Conservation (phyloP, 805 yeast genomes). For the Myxozyma kluyveri region DNA sequence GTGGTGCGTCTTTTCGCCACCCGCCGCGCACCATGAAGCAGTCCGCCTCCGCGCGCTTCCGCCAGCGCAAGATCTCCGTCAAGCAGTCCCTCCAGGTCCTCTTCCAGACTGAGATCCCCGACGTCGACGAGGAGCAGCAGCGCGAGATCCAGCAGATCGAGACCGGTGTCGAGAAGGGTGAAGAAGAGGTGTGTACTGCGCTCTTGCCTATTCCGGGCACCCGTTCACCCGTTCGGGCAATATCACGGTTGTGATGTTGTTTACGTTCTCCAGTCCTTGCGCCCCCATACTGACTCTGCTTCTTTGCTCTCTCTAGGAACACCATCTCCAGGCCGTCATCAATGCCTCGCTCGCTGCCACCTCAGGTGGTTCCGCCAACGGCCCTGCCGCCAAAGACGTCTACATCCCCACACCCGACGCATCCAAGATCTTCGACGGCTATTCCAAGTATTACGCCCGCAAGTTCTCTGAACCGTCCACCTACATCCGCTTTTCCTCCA, state of each 20-base stretch:
- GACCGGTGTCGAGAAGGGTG: slow-evolving; percentile 97
- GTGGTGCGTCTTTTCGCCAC: too few species aligned
- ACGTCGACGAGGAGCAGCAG: slow-evolving; percentile 69
- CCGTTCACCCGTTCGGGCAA: neutral
- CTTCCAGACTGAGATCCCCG: slow-evolving; percentile 76
- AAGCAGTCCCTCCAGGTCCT: slow-evolving; percentile 80
- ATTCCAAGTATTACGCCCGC: slow-evolving; percentile 64
- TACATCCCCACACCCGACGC: slow-evolving; percentile 98
- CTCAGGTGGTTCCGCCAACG: slow-evolving; percentile 47
- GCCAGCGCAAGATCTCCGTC: slow-evolving; percentile 92
- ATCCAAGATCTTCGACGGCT: slow-evolving; percentile 47
- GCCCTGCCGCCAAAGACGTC: slow-evolving; percentile 51
- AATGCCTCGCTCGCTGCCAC: slow-evolving; percentile 70
- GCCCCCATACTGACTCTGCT: neutral
- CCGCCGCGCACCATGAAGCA: slow-evolving; percentile 24
- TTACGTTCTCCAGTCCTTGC: neutral
- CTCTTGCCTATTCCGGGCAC: slow-evolving; percentile 1
- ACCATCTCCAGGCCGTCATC: slow-evolving; percentile 88
- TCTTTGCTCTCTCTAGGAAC: slow-evolving; percentile 48
- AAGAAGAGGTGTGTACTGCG: slow-evolving; percentile 60
- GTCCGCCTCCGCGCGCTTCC: slow-evolving; percentile 46
- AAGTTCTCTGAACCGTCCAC: slow-evolving; percentile 68
- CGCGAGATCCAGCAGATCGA: slow-evolving; percentile 87
- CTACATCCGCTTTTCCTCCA: slow-evolving; percentile 85
- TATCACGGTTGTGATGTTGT: neutral